phyloP scores from a whole-genome alignment of 2,329 filamentous ascomycete species.

The Aspergillus quadricinctus region DNA sequence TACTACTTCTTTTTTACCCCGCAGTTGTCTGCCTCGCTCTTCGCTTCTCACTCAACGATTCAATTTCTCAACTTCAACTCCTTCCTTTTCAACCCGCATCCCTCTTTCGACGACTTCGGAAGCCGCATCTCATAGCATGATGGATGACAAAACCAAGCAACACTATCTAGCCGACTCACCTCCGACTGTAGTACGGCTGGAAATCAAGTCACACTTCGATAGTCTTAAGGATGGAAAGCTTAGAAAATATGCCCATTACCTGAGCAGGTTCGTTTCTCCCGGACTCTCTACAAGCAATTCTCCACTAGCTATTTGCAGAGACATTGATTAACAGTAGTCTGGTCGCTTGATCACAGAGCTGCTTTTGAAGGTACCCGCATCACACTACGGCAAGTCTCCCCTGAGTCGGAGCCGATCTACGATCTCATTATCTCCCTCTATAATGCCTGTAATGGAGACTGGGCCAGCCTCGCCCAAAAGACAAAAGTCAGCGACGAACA shows the following conservation, averaged over 20 bases:
- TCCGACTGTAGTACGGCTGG: conserved; percentile 78
- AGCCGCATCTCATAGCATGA: conserved; percentile 15
- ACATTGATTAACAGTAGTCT: conserved; percentile 6
- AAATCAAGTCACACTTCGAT: conserved; percentile 91
- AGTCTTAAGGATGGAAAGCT: conserved; percentile 54
- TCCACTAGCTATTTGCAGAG: background rate
- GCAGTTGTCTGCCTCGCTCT: conserved; percentile 10
- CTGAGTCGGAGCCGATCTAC: conserved; percentile 75
- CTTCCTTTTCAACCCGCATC: conserved; percentile 7
- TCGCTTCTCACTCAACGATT: conserved; percentile 8
- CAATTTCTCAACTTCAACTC: conserved; percentile 15
- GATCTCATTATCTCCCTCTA: conserved; percentile 74
- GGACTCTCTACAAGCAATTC: background rate
- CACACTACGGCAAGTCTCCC: conserved; percentile 74
- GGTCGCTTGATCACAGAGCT: conserved; percentile 50
- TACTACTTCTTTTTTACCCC: conserved; percentile 8
- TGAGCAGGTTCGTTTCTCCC: conserved; percentile 59
- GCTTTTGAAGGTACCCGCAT: conserved; percentile 73
- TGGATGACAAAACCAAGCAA: conserved; percentile 40
- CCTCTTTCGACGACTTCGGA: conserved; percentile 12
- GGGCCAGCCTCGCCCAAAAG: conserved; percentile 62
- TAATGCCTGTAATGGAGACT: conserved; percentile 63
- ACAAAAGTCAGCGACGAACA: conserved; percentile 62
- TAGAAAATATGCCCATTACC: conserved; percentile 87
- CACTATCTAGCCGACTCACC: conserved; percentile 91